Evolutionary conservation across 345 rosid species (phyloP).

Genomic region (Gossypium australe): DNA sequence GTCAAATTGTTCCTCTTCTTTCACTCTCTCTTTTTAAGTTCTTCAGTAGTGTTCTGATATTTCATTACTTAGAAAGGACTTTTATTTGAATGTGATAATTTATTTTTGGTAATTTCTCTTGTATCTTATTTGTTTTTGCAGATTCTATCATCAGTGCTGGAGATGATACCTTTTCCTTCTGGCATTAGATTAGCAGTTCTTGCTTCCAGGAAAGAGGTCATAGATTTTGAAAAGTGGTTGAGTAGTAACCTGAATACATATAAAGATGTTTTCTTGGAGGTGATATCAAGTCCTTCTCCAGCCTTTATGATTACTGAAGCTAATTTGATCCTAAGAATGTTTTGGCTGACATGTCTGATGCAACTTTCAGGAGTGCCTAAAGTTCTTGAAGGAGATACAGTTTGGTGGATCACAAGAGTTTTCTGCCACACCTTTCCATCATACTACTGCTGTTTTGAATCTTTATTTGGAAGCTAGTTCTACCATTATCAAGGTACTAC

Average conservation of each 20-base stretch:
- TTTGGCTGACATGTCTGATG: constrained; percentile 16
- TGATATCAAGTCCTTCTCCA: constrained; percentile 17
- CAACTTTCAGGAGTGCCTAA: constrained; percentile 75
- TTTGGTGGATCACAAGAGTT: constrained; percentile 59
- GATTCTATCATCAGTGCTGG: constrained; percentile 68
- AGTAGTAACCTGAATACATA: constrained; percentile 42
- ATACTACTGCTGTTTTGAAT: constrained; percentile 47
- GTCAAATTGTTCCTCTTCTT: background rate
- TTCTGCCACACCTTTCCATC: constrained; percentile 52
- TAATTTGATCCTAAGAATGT: background rate
- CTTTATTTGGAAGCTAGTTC: constrained; percentile 56
- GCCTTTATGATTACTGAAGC: background rate
- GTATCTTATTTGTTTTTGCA: constrained; percentile 29
- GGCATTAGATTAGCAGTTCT: constrained; percentile 77
- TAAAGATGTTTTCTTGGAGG: constrained; percentile 83
- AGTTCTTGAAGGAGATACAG: constrained; percentile 69
- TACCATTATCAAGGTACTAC: constrained; percentile 60
- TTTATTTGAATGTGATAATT: background rate
- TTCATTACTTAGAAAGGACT: background rate
- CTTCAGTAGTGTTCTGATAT: no score
- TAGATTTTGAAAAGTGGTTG: constrained; percentile 90
- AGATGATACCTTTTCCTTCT: constrained; percentile 60
- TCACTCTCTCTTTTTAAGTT: background rate
- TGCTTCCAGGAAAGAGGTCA: constrained; percentile 67
- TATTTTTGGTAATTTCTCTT: background rate